Evolutionary conservation across 257 asterid genomes (phyloP), one percentile per base, ranked within the genome.

Genomic region (Penstemon eatonii): DNA sequence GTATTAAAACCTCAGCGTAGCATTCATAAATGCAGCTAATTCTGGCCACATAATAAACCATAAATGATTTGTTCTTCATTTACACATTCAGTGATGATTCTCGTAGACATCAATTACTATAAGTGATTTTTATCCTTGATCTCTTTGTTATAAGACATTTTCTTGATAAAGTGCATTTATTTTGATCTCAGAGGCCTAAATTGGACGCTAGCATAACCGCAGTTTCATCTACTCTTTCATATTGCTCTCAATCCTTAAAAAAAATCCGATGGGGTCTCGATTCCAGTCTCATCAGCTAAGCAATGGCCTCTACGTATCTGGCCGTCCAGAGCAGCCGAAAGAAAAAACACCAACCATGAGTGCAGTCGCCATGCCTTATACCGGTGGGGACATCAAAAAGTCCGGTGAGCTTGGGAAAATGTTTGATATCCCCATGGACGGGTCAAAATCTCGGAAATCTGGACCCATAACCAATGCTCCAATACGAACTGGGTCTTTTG

Each of bases 231-330:
- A 57, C 63, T 54, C 60, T 62, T 15, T 67, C 43, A 65, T 71
- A 46, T 25, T 25, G 33, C 33, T 25, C 68, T 58, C 71, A n/a
- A 55, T 44, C 65, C 72, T 19, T 67, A 68, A 69, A 76, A 0
- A 15, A 25, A 25, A 40, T 65, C 68, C 8, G 61, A 91, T 91
- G 98, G 98, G 96, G 73, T 87, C 96, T 68, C 78, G 98, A 75
- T 91, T 91, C 83, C 98, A 89, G 18, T 91, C 98, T 54, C 98
- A 91, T 81, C 94, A 89, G 84, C 95, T 91, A 63, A 89, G 96
- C 83, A 91, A 84, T 76, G 96, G 96, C 65, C 96, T 91, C 64
- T 87, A 78, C 25, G 96, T 91, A 44, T 89, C 98, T 0, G 98
- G 96, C 60, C 91, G 94, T 63, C 94, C 94, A 7, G 96, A 89